Evolutionary conservation across 176 grass and related monocot genomes (phyloP), one percentile per base, ranked within the genome.

Genomic region (Oryza officinalis): DNA sequence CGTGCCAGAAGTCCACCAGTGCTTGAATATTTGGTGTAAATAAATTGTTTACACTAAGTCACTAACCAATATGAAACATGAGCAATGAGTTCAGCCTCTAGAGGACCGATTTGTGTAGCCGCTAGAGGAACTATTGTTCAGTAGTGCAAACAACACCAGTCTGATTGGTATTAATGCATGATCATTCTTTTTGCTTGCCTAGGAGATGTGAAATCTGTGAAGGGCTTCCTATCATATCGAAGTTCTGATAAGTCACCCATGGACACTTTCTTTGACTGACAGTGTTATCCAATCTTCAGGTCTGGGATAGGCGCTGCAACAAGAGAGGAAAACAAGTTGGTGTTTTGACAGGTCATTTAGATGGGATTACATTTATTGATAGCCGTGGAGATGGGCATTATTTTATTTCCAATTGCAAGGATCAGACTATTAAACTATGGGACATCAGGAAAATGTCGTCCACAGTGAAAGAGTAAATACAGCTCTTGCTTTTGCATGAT

Each of bases 381-480:
- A 95, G 96, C 79, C 89, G 91, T 65, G 87, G 93, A 5, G 93
- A 98, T 47, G 96, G 96, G 15, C 87, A 70, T 61, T 98, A 98
- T 88, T 84, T 98, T 49, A 93, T 98, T 71, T 98, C 93, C 40
- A 98, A 98, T 46, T 80, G 96, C 80, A 98, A 95, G 89, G 96
- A 98, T 88, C 96, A 98, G 73, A 90, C 91, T 76, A 95, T 91
- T 54, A 98, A 98, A 82, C 91, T 98, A 81, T 98, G 96, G 96
- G 96, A 98, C 33, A 80, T 93, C 27, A 91, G 96, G 72, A 98
- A 84, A 80, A 98, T 98, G 93, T 95, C 96, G 2, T 88, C 90
- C 63, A 75, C 47, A 1, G 6, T 63, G 27, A 89, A 87, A 83
- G 59, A 40, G 82, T 86, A 74, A 60, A 60, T 32, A 72, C 69